A percentile compares a stretch with the other conserved stretches of the same genome.
phyloP scores from a whole-genome alignment of 768 basidiomycete genomes.

The Candolleomyces eurysporus region DNA sequence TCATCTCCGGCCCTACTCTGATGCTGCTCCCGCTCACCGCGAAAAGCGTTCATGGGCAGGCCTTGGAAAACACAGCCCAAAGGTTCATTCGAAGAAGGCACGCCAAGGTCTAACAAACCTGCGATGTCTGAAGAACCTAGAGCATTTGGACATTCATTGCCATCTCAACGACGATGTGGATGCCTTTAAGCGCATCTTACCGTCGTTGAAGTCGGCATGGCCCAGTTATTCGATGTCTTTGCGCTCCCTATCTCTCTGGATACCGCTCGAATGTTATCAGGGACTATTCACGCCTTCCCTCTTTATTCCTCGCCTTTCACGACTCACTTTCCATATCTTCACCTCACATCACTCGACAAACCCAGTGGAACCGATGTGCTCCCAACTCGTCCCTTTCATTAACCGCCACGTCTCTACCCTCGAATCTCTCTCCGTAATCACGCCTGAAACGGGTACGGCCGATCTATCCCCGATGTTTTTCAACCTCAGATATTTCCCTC shows the following conservation, averaged over 20 bases:
- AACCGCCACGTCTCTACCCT: conserved; percentile 1
- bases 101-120: conserved; percentile 1
- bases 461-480: conserved; percentile 7
- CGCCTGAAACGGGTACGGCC: conserved; percentile 5
- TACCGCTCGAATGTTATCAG: conserved; percentile 3
- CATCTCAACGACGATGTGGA: conserved; percentile 2
- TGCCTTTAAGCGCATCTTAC: neutral
- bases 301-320: conserved; percentile 1
- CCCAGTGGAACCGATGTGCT: conserved; percentile 5
- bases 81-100: neutral
- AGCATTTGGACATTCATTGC: conserved; percentile 2
- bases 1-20: neutral
- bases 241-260: neutral
- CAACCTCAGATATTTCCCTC: conserved; percentile 4
- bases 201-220: neutral
- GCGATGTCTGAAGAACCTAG: neutral
- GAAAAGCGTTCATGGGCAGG: neutral
- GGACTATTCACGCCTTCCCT: conserved; percentile 1
- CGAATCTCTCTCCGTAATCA: conserved; percentile 2
- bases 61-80: neutral
- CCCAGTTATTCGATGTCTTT: neutral
- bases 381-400: conserved; percentile 5
- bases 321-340: neutral
- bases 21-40: neutral
- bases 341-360: conserved; percentile 6